Percentiles rank a stretch among this genome's conserved stretches.
These are phyloP conservation scores for carrot (Daucus carota) DNA, from an alignment of 129 eudicot species.

Conservation along the genomic window DNA sequence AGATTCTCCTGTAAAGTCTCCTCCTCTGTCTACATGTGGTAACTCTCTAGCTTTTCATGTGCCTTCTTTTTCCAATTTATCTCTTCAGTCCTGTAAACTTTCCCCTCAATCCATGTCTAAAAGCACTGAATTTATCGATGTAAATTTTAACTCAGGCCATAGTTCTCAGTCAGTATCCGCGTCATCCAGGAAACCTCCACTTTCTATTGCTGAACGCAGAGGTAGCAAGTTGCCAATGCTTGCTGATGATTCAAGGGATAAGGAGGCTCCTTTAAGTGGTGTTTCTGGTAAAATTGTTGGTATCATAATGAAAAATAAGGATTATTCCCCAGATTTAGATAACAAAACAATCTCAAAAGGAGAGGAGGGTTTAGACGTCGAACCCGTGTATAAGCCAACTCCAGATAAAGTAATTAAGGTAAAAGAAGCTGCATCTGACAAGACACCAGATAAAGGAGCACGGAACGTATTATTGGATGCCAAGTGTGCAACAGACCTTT, in stretches of 20 bases:
- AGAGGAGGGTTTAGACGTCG: neutral
- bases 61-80: conserved; percentile 36
- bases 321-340: conserved; percentile 12
- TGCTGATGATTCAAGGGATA: conserved; percentile 26
- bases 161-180: conserved; percentile 25
- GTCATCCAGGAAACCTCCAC: conserved; percentile 43
- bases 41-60: conserved; percentile 27
- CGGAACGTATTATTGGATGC: conserved; percentile 19
- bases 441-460: conserved; percentile 11
- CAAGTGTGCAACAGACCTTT: conserved; percentile 13
- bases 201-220: conserved; percentile 81
- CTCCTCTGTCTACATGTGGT: conserved; percentile 22
- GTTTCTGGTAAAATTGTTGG: conserved; percentile 12
- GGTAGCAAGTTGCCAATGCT: conserved; percentile 59
- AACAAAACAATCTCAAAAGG: conserved; percentile 14
- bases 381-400: conserved; percentile 17
- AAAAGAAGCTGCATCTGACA: conserved; percentile 9
- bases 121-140: conserved; percentile 53
- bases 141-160: conserved; percentile 39
- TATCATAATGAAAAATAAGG: conserved; percentile 2
- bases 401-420: conserved; percentile 8
- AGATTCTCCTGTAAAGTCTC: conserved; percentile 55
- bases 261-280: conserved; percentile 16
- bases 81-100: conserved; percentile 38
- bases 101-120: conserved; percentile 48